These are phyloP conservation scores for Aethionema arabicum DNA, from an alignment of 345 rosid genomes.

Conservation along the genomic window DNA sequence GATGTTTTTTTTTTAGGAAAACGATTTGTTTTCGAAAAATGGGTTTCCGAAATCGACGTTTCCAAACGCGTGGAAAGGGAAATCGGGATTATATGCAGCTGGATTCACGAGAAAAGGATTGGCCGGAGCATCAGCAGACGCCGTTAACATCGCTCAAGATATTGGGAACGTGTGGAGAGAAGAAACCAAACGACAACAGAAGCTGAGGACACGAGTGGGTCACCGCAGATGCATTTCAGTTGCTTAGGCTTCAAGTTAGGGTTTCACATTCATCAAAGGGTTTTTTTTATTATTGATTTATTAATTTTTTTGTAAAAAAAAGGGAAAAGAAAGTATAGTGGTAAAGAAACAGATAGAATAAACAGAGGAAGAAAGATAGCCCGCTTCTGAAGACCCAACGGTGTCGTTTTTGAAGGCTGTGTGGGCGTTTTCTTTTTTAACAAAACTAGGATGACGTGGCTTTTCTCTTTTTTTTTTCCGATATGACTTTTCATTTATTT, in stretches of 20 bases:
- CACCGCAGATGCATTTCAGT: slow-evolving; percentile 73
- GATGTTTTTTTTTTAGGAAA: slow-evolving; percentile 45
- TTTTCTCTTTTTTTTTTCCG: slow-evolving; percentile 16
- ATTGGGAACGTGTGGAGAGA: slow-evolving; percentile 75
- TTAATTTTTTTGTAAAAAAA: slow-evolving; percentile 23
- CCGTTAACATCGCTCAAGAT: slow-evolving; percentile 69
- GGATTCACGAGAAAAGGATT: slow-evolving; percentile 94
- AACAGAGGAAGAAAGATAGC: slow-evolving; percentile 28
- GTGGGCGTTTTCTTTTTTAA: slow-evolving; percentile 24
- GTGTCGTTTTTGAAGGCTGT: slow-evolving; percentile 34
- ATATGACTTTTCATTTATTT: no score
- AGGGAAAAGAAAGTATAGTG: slow-evolving; percentile 15
- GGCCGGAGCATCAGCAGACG: slow-evolving; percentile 82
- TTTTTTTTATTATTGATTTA: neutral
- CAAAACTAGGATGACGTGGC: slow-evolving; percentile 35
- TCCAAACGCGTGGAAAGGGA: slow-evolving; percentile 89
- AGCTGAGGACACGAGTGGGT: slow-evolving; percentile 51
- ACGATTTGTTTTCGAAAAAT: slow-evolving; percentile 65
- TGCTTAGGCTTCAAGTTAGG: slow-evolving; percentile 34
- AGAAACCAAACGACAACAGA: slow-evolving; percentile 67
- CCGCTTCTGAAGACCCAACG: slow-evolving; percentile 37
- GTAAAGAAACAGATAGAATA: slow-evolving; percentile 4
- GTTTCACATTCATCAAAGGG: neutral
- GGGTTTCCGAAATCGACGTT: slow-evolving; percentile 65
- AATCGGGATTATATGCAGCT: slow-evolving; percentile 76